Evolutionary conservation across 257 asterid species (phyloP), one percentile per base, ranked within the genome.

Genomic region (Nicotiana otophora): DNA sequence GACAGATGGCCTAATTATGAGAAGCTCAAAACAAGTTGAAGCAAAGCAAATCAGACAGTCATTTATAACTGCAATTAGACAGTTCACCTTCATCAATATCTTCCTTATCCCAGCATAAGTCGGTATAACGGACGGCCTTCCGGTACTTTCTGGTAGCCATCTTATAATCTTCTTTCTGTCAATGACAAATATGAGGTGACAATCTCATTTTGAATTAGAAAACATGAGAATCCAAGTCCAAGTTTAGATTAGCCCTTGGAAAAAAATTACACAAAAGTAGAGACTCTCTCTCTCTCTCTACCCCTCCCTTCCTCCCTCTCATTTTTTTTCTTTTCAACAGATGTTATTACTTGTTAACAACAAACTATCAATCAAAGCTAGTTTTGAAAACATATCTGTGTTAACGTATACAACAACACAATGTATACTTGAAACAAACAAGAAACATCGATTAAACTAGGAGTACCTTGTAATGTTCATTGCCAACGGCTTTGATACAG

Each of bases 141-240:
- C 84, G 54, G 48, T 88, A 88, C 87, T 88, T 88, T 75, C 84
- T 66, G 48, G 57, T 80, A 58, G 90, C 89, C 90, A 88, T 85
- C 77, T 86, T 88, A 79, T 85, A 88, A 77, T 84, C 85, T 65
- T 70, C 82, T 55, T 82, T 88, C 90, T 87, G 83, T 4, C 17
- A 20, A 60, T 20, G 77, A 75, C 23, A 80, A 14, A 83, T 34
- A 54, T 5, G 7, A 65, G n/a, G 28, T 48, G 26, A 26, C 80
- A 26, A 26, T 51, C 80, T 48, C 80, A 74, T 48, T 14, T 26
- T 26, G 26, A 74, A 74, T 15, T 26, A 51, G 28, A 74, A 31
- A 51, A 74, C 51, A 51, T 48, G 42, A 48, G 63, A 26, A 15
- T 48, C 42, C 2, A 74, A 48, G 26, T 15, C 63, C 58, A 53